Evolutionary conservation across 257 asterid species (phyloP).

Genomic region (Euphrasia confusa): DNA sequence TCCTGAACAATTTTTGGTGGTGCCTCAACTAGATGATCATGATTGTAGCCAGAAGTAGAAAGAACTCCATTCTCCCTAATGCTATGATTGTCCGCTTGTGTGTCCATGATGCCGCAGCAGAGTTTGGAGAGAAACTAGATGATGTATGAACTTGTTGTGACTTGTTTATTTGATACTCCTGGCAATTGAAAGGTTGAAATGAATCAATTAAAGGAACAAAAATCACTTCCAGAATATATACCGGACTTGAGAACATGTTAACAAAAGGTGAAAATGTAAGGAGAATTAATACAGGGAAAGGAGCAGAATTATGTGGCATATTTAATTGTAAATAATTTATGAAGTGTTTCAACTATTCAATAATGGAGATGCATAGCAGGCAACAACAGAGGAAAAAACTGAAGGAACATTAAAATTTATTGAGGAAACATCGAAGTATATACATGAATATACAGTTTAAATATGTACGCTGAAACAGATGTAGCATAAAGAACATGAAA

Average conservation of each 20-base stretch:
- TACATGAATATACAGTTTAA: not conserved
- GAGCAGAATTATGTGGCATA: not conserved
- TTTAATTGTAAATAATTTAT: conserved; percentile 1
- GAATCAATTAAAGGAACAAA: conserved; percentile 15
- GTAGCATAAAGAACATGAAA: not conserved
- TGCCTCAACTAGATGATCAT: conserved; percentile 44
- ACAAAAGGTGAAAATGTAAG: conserved; percentile 4
- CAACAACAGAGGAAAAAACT: conserved; percentile 4
- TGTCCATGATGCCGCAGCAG: conserved; percentile 54
- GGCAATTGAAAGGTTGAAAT: conserved; percentile 25
- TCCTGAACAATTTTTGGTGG: conserved; percentile 51
- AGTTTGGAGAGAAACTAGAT: conserved; percentile 51
- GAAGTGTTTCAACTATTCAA: conserved; percentile 1
- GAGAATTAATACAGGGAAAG: not conserved
- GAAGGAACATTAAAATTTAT: not conserved
- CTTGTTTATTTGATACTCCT: conserved; percentile 56
- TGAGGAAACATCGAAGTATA: not conserved
- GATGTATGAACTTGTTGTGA: conserved; percentile 48
- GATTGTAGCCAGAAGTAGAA: conserved; percentile 52
- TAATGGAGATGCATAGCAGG: not conserved
- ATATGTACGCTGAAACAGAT: not conserved
- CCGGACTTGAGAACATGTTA: conserved; percentile 10
- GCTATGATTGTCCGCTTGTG: conserved; percentile 44
- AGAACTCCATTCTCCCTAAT: conserved; percentile 59
- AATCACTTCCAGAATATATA: conserved; percentile 19